Base-by-base conservation (phyloP, 2,329 filamentous ascomycete species). In the Cladosporium halotolerans region DNA sequence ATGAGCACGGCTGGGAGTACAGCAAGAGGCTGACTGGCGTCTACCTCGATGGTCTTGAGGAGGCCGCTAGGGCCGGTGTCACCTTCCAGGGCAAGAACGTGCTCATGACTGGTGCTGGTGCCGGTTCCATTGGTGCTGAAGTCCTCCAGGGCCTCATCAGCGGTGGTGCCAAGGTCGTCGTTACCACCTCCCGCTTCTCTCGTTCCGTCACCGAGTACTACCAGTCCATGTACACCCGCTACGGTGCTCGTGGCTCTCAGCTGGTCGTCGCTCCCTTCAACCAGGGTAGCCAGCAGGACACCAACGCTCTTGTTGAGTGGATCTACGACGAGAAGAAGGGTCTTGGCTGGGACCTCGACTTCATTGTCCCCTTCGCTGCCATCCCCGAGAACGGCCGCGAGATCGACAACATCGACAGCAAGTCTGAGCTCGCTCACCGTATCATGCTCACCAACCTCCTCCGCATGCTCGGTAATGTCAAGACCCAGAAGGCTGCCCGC, bases 181-280 rank as follows among this genome's bases (percentile, higher is more conserved):
- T 99, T 55, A 99, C 93, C 11, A 99, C 93, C 14, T 96, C 89
- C 67, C 85, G 93, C 62, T 99, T 93, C 79, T 99, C 93, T 13
- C 88, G 90, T 43, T 88, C 96, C 71, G 93, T 99, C 54, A 99
- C 93, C 5, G 93, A 99, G 76, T 99, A 97, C 77, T 99, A 99
- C 75, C 93, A 99, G 74, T 85, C 89, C 54, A 97, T 99, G 88
- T 99, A 99, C 72, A 88, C 91, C 58, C 88, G 91, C 57, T 96
- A 88, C 66, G 93, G 93, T 66, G 89, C 89, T 57, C 88, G 89
- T 60, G 93, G 93, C 60, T 97, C 93, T 54, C 91, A 97, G 75
- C 85, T 99, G 53, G 89, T 99, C 39, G 93, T 99, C 52, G 95
- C 97, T 52, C 93, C 95, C 46, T 99, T 99, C 82, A 99, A 99